Base-by-base conservation (phyloP, 768 basidiomycete genomes). In the Russula olivacea region DNA sequence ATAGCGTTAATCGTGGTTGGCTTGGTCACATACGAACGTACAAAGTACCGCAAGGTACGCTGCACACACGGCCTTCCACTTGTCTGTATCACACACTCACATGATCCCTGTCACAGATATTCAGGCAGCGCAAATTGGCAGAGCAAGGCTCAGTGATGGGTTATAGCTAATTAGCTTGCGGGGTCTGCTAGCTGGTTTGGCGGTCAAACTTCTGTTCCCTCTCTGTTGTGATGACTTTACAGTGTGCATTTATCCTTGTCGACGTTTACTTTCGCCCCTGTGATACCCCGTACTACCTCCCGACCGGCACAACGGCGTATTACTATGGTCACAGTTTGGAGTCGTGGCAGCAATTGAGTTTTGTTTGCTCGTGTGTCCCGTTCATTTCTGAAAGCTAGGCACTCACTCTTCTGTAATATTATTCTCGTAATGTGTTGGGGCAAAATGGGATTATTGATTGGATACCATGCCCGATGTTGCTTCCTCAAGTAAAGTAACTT, bases 1-100 rank as follows among this genome's bases (percentile, higher is more conserved):
- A 87, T 94, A 68, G 88, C 88, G 19, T 72, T 96, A 68, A 84
- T 88, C 64, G 84, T 90, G 25, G 89, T 95, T 61, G 87, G 83
- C 55, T 76, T 92, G 72, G 91, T 94, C 66, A 92, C 91, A 7
- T 91, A 86, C 70, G 91, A 95, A 78, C 83, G 93, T 52, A 85
- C 90, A 28, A 89, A 87, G 74, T 91, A 91, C 71, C 86, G 91
- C 77, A 89, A 84, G 80, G 91, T 89, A 63, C 60, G 81, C 76
- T 55, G 28, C 57, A 38, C 34, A 21, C 51, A 40, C 15, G 38
- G 9, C 28, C 3, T 56, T 28, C 28, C 28, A 47, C 23, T 55
- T 32, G 21, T 64, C 50, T n/a, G 48, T 30, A 23, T 25, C 14
- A 36, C 14, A 36, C 15, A 30, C 48, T 61, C 45, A 63, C 32